Conservation (phyloP, 1,284 basidiomycete species). For the Ustilago crameri region DNA sequence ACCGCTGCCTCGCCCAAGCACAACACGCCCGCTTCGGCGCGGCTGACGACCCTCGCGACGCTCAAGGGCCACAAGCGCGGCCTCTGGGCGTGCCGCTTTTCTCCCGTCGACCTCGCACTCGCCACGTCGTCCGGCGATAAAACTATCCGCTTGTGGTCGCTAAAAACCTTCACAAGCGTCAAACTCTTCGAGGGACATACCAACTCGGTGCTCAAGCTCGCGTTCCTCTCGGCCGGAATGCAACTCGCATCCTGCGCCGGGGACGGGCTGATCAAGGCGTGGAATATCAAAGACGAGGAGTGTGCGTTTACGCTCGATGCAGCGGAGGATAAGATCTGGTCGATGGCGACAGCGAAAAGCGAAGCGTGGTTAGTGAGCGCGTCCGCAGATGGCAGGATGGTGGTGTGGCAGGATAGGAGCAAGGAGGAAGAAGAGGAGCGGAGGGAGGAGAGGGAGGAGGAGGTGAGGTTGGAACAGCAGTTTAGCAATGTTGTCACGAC, state of each 20-base stretch:
- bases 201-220: conserved; percentile 92
- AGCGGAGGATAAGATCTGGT: conserved; percentile 94
- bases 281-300: conserved; percentile 92
- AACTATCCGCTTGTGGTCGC: conserved; percentile 90
- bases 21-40: conserved; percentile 27
- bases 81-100: conserved; percentile 93
- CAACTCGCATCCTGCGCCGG: conserved; percentile 89
- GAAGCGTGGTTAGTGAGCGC: conserved; percentile 87
- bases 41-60: conserved; percentile 80
- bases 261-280: conserved; percentile 94
- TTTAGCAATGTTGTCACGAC: conserved; percentile 88
- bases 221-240: conserved; percentile 84
- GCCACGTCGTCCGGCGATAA: conserved; percentile 95
- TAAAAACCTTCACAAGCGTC: conserved; percentile 72
- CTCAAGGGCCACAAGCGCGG: conserved; percentile 97
- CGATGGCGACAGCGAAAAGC: conserved; percentile 80
- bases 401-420: conserved; percentile 93
- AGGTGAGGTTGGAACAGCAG: conserved; percentile 81
- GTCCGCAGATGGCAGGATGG: conserved; percentile 91
- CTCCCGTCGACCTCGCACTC: conserved; percentile 81
- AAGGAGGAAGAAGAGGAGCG: conserved; percentile 72
- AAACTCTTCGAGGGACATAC: conserved; percentile 78
- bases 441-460: conserved; percentile 36
- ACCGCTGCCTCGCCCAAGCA: conserved; percentile 63
- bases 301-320: conserved; percentile 85